phyloP scores from a whole-genome alignment of 371 early-diverging fungal genomes.

The Mucor racemosus region DNA sequence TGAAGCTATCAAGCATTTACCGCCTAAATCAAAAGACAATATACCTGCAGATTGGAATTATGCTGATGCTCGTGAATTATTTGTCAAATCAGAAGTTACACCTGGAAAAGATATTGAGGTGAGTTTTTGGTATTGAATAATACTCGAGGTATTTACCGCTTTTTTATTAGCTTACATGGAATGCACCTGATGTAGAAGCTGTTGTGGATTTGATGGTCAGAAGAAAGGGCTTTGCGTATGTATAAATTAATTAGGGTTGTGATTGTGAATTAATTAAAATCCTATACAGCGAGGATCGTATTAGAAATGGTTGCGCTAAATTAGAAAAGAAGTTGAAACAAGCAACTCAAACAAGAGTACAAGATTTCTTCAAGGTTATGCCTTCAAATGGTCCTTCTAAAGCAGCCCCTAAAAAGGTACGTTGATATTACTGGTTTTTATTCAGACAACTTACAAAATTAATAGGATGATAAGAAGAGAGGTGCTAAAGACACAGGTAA shows the following conservation, averaged over 20 bases:
- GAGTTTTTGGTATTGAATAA: slow-evolving; percentile 4
- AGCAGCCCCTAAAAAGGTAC: not conserved
- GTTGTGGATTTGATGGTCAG: slow-evolving; percentile 90
- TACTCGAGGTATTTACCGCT: not conserved
- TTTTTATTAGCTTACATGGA: slow-evolving; percentile 78
- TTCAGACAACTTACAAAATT: not conserved
- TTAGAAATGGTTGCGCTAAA: slow-evolving; percentile 86
- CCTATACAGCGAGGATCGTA: slow-evolving; percentile 82
- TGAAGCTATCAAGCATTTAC: slow-evolving; percentile 77
- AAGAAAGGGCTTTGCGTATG: slow-evolving; percentile 95
- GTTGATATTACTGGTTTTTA: not conserved
- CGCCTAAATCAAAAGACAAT: slow-evolving; percentile 71
- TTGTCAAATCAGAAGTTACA: slow-evolving; percentile 80
- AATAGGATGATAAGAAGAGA: slow-evolving; percentile 10
- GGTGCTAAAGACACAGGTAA: slow-evolving; percentile 7
- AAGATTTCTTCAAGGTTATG: slow-evolving; percentile 80
- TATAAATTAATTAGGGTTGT: not conserved
- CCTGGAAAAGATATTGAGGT: slow-evolving; percentile 71
- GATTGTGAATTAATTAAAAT: not conserved
- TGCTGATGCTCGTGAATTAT: slow-evolving; percentile 91
- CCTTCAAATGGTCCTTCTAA: slow-evolving; percentile 26
- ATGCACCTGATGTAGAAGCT: slow-evolving; percentile 87
- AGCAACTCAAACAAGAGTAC: slow-evolving; percentile 90
- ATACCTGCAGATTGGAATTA: slow-evolving; percentile 93
- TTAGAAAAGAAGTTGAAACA: slow-evolving; percentile 73